These are phyloP conservation scores for Aristolochia californica DNA, from an alignment of 164 flowering plant genomes.

Conservation along the genomic window DNA sequence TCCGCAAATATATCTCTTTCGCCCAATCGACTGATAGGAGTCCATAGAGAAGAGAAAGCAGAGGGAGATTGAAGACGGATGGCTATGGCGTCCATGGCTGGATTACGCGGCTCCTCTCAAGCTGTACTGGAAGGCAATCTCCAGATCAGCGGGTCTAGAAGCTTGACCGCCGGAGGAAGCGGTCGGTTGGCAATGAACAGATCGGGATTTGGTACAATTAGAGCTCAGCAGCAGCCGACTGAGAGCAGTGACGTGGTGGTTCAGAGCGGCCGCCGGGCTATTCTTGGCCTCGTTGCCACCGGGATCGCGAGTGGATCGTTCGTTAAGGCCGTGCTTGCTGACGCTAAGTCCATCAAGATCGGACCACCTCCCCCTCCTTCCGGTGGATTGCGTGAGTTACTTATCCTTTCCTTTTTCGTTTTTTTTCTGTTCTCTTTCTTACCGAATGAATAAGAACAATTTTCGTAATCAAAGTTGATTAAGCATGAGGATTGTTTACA, in stretches of 20 bases:
- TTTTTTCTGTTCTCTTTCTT: background rate
- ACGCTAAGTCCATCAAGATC: conserved; percentile 51
- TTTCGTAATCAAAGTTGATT: too few species aligned
- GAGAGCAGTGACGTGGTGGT: conserved; percentile 21
- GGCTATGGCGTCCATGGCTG: conserved; percentile 92
- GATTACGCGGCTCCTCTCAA: conserved; percentile 57
- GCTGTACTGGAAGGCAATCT: conserved; percentile 68
- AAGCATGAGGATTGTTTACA: too few species aligned
- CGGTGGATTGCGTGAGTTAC: conserved; percentile 81
- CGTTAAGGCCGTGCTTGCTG: conserved; percentile 71
- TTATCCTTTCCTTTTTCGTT: too few species aligned
- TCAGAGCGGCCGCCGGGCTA: conserved; percentile 68
- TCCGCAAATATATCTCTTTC: conserved; percentile 5
- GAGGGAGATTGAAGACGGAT: conserved; percentile 66
- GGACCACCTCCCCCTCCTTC: conserved; percentile 93
- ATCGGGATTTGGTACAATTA: conserved; percentile 27
- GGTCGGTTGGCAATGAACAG: conserved; percentile 23
- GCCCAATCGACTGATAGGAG: background rate
- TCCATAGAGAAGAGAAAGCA: background rate
- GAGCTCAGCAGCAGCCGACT: conserved; percentile 45
- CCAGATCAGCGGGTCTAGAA: conserved; percentile 39
- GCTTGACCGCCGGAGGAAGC: conserved; percentile 23
- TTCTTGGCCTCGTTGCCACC: conserved; percentile 64
- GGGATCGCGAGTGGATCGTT: conserved; percentile 64
- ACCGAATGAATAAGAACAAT: too few species aligned